Evolutionary conservation across 2,329 filamentous ascomycete genomes (phyloP).

Genomic region (Penicillium vulpinum): DNA sequence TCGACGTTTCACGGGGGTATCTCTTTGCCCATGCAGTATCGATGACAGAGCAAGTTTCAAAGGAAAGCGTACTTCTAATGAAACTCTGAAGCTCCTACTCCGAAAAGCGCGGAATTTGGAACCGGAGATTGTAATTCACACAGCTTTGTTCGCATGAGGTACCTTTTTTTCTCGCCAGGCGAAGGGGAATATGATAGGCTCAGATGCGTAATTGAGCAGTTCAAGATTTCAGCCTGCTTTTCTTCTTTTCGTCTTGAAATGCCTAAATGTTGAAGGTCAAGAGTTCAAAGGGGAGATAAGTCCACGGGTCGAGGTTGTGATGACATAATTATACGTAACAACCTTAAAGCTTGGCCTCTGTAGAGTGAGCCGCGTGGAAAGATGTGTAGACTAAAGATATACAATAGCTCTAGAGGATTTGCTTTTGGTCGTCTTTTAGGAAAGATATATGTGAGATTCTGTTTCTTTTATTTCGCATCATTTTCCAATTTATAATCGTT

Average conservation of each 20-base stretch:
- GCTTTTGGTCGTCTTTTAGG: not conserved
- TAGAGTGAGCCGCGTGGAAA: slow-evolving; percentile 13
- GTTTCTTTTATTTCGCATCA: not conserved
- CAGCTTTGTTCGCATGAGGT: slow-evolving; percentile 31
- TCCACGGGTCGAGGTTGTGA: slow-evolving; percentile 15
- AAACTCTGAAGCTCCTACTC: slow-evolving; percentile 20
- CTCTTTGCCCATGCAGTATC: not conserved
- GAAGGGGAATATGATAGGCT: slow-evolving; percentile 4
- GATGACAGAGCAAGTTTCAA: not conserved
- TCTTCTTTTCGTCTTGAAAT: not conserved
- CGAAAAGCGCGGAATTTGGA: slow-evolving; percentile 20
- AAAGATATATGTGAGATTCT: not conserved
- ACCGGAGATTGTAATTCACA: slow-evolving; percentile 26
- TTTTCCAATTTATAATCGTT: not conserved
- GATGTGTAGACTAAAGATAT: slow-evolving; percentile 4
- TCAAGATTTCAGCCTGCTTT: not conserved
- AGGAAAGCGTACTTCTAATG: slow-evolving; percentile 18
- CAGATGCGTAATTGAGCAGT: not conserved
- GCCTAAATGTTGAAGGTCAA: slow-evolving; percentile 3
- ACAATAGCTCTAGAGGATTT: not conserved
- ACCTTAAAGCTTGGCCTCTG: slow-evolving; percentile 16
- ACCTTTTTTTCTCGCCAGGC: slow-evolving; percentile 6
- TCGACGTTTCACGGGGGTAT: not conserved
- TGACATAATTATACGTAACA: slow-evolving; percentile 32
- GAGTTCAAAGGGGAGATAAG: slow-evolving; percentile 13